Conservation (phyloP, 2,329 filamentous ascomycete species). For the Colletotrichum spinosum region DNA sequence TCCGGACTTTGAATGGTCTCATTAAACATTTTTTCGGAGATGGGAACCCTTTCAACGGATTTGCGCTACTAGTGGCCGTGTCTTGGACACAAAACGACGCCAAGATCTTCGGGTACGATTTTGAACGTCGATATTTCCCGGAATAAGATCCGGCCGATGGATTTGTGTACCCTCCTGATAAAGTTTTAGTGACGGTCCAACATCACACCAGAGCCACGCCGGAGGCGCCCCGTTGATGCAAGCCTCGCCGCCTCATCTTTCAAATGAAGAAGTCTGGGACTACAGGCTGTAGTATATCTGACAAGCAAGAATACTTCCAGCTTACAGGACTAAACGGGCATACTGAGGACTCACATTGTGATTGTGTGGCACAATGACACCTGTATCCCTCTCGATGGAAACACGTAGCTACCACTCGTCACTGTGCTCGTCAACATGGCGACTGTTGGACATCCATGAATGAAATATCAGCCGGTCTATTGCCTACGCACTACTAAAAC, state of each 20-base stretch:
- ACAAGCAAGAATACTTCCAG: too few relatives aligned
- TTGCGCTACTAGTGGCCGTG: neutral
- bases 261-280: neutral
- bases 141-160: slow-evolving; percentile 2
- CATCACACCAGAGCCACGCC: slow-evolving; percentile 3
- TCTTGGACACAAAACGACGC: neutral
- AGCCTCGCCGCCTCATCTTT: neutral
- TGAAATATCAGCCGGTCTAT: too few relatives aligned
- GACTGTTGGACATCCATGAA: too few relatives aligned
- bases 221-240: slow-evolving; percentile 11
- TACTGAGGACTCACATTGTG: too few relatives aligned
- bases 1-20: neutral
- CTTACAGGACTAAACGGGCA: rapidly evolving
- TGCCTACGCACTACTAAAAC: too few relatives aligned
- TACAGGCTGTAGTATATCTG: too few relatives aligned
- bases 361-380: too few relatives aligned
- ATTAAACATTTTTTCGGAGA: neutral
- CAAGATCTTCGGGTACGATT: neutral
- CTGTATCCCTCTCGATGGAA: too few relatives aligned
- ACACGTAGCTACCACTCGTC: too few relatives aligned
- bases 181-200: neutral
- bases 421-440: too few relatives aligned
- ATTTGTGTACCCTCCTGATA: neutral
- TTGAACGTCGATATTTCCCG: neutral
- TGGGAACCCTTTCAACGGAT: neutral